Evolutionary conservation across 148 eudicot genomes (phyloP).

Genomic region (Chenopodium berlandieri): DNA sequence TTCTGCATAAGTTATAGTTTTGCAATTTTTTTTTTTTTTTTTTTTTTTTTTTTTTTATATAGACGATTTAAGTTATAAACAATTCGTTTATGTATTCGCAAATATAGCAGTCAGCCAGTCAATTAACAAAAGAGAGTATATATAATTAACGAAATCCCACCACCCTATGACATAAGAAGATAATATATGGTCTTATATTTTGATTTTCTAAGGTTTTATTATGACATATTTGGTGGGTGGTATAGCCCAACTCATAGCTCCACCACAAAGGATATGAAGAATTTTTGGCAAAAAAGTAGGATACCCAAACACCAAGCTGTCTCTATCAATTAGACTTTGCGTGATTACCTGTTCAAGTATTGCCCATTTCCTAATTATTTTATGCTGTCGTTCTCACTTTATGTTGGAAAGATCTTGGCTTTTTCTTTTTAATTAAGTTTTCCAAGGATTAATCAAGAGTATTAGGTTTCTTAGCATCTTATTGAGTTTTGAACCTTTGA

Average conservation of each 20-base stretch:
- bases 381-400: conserved; percentile 17
- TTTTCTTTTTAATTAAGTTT: background rate
- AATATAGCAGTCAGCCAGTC: too few species aligned
- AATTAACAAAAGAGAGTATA: too few species aligned
- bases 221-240: conserved; percentile 1
- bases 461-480: background rate
- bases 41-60: too few species aligned
- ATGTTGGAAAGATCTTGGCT: background rate
- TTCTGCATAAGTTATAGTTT: too few species aligned
- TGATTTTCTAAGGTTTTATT: background rate
- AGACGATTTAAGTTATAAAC: too few species aligned
- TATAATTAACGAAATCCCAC: background rate
- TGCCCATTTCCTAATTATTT: background rate
- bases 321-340: conserved; percentile 11
- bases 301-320: conserved; percentile 16
- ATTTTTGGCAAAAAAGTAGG: conserved; percentile 4
- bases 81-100: too few species aligned
- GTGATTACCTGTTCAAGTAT: conserved; percentile 12
- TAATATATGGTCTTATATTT: background rate
- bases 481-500: background rate
- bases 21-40: too few species aligned
- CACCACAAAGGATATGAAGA: background rate
- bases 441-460: background rate
- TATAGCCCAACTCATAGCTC: conserved; percentile 18
- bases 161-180: conserved; percentile 7